Evolutionary conservation across 441 rosid species (phyloP).

Genomic region (Hura crepitans): DNA sequence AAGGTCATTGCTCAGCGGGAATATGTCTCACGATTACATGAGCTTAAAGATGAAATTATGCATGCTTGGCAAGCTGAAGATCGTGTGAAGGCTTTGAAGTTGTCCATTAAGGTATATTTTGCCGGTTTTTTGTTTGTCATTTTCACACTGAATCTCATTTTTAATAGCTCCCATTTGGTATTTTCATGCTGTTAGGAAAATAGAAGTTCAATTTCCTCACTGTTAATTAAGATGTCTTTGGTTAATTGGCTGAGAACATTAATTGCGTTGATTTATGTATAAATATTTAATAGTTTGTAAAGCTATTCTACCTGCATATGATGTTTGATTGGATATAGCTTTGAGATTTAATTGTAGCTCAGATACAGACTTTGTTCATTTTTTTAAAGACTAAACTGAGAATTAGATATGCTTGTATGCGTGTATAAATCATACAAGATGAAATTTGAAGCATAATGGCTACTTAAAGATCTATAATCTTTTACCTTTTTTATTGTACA

Average conservation of each 20-base stretch:
- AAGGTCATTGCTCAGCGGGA: constrained; percentile 63
- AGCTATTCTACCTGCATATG: background rate
- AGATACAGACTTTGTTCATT: background rate
- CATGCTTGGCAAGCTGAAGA: constrained; percentile 74
- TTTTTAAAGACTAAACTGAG: background rate
- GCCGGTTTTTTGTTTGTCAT: background rate
- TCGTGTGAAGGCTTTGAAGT: constrained; percentile 70
- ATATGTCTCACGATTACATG: constrained; percentile 61
- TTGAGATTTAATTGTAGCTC: constrained; percentile 2
- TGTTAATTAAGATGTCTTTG: background rate
- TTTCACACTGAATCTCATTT: background rate
- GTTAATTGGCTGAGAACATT: background rate
- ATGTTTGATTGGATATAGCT: constrained; percentile 10
- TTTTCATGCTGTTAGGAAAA: background rate
- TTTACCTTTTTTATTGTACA: constrained; percentile 32
- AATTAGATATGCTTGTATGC: background rate
- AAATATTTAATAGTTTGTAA: constrained; percentile 17
- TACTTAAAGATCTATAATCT: background rate
- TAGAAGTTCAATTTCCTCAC: background rate
- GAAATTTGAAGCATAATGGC: background rate
- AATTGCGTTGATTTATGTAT: constrained; percentile 13
- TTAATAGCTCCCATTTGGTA: background rate
- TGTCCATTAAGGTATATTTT: constrained; percentile 64
- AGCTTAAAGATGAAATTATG: constrained; percentile 73
- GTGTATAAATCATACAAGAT: background rate